phyloP scores from a whole-genome alignment of 495 filamentous ascomycete species.

The Xylaria intraflava region DNA sequence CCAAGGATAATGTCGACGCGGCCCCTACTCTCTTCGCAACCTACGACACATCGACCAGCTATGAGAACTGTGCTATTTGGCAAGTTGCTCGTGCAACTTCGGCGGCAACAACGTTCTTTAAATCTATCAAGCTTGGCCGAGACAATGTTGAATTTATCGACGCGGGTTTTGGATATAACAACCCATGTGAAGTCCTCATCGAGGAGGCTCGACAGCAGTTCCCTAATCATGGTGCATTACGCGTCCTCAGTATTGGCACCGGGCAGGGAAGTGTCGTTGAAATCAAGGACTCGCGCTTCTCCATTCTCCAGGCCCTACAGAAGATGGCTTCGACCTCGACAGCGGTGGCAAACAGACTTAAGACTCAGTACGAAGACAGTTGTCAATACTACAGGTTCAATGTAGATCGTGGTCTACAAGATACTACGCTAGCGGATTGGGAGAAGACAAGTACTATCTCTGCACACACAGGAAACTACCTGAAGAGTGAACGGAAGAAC shows the following conservation, averaged over 20 bases:
- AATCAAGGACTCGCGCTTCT: slow-evolving; percentile 5
- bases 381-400: slow-evolving; percentile 40
- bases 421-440: slow-evolving; percentile 35
- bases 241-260: slow-evolving; percentile 27
- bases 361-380: slow-evolving; percentile 16
- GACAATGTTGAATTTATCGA: slow-evolving; percentile 24
- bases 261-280: slow-evolving; percentile 12
- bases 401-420: slow-evolving; percentile 36
- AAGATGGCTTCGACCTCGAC: slow-evolving; percentile 19
- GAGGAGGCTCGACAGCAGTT: slow-evolving; percentile 15
- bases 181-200: slow-evolving; percentile 24
- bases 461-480: slow-evolving; percentile 33
- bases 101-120: slow-evolving; percentile 37
- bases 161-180: slow-evolving; percentile 26
- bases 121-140: slow-evolving; percentile 25
- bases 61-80: slow-evolving; percentile 29
- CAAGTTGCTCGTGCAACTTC: slow-evolving; percentile 37
- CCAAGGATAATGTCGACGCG: slow-evolving; percentile 11
- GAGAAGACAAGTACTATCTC: slow-evolving; percentile 28
- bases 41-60: slow-evolving; percentile 11
- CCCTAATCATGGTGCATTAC: slow-evolving; percentile 5
- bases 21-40: slow-evolving; percentile 14
- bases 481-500: slow-evolving; percentile 5
- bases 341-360: slow-evolving; percentile 7
- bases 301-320: slow-evolving; percentile 17